phyloP scores from a whole-genome alignment of 1,139 yeast species.

The Kluyveromyces sp. region DNA sequence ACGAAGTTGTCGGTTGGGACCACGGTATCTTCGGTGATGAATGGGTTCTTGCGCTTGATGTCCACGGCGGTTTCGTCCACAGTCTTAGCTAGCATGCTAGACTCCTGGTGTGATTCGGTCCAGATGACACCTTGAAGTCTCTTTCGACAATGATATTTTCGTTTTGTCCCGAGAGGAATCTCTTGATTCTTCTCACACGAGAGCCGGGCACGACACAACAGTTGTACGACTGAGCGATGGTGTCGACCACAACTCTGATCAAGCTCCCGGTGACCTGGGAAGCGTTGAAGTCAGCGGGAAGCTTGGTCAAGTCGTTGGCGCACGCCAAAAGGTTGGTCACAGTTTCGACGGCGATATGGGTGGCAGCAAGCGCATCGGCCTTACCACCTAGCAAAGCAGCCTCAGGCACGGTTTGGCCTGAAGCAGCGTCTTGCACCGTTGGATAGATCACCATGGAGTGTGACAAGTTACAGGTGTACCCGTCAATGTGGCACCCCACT shows the following conservation, averaged over 20 bases:
- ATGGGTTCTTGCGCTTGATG: conserved; percentile 38
- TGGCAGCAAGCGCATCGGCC: conserved; percentile 87
- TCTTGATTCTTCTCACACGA: conserved; percentile 79
- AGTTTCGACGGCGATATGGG: conserved; percentile 82
- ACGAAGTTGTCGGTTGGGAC: conserved; percentile 71
- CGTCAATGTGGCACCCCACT: conserved; percentile 89
- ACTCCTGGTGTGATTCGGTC: conserved; percentile 80
- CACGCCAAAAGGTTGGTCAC: conserved; percentile 68
- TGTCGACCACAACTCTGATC: conserved; percentile 70
- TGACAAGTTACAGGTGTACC: conserved; percentile 78
- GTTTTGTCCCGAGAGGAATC: conserved; percentile 93
- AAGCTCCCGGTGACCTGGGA: conserved; percentile 52
- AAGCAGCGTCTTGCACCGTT: conserved; percentile 36
- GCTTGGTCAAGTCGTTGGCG: conserved; percentile 65
- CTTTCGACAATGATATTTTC: conserved; percentile 86
- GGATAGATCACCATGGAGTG: conserved; percentile 85
- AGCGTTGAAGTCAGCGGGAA: conserved; percentile 36
- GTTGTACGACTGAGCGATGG: conserved; percentile 70
- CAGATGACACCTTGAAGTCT: conserved; percentile 88
- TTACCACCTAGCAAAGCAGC: conserved; percentile 77
- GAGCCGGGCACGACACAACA: conserved; percentile 89
- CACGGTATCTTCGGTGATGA: conserved; percentile 43
- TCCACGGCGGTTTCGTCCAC: conserved; percentile 35
- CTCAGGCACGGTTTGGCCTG: conserved; percentile 37
- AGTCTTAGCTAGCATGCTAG: conserved; percentile 40